Percentiles rank a stretch among this genome's conserved stretches.
Conservation (phyloP, 2,329 filamentous ascomycete species). For the Penicillium sp. region DNA sequence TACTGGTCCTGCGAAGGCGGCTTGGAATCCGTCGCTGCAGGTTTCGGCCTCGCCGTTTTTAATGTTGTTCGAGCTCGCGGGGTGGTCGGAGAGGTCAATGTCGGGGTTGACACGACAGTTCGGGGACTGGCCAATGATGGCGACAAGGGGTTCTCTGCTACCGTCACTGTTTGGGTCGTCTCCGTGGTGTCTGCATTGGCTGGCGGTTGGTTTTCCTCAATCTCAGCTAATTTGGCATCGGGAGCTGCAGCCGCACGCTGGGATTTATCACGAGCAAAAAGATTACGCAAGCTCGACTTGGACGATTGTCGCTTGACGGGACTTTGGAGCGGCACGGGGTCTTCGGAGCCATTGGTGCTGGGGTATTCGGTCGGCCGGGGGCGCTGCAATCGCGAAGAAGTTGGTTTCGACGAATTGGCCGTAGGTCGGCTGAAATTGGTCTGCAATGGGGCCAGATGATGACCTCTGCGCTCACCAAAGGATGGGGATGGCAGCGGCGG, state of each 20-base stretch:
- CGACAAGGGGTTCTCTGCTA: constrained; percentile 33
- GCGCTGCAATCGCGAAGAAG: constrained; percentile 37
- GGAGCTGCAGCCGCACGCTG: constrained; percentile 30
- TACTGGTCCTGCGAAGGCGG: constrained; percentile 34
- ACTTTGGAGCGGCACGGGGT: constrained; percentile 41
- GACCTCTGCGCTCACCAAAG: constrained; percentile 47
- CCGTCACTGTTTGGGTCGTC: constrained; percentile 22
- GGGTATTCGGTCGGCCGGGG: constrained; percentile 42
- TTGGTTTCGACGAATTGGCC: constrained; percentile 21
- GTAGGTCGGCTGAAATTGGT: constrained; percentile 45
- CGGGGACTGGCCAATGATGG: constrained; percentile 36
- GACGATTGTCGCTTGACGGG: constrained; percentile 44
- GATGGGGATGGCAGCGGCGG: constrained; percentile 30
- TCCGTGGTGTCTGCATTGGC: constrained; percentile 1
- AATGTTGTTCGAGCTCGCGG: constrained; percentile 28
- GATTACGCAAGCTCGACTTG: constrained; percentile 44
- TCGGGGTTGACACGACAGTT: constrained; percentile 36
- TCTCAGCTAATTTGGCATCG: constrained; percentile 40
- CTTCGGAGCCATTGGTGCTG: constrained; percentile 34
- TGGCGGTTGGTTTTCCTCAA: constrained; percentile 38
- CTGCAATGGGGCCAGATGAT: constrained; percentile 44
- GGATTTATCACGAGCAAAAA: constrained; percentile 47
- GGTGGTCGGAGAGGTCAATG: constrained; percentile 34
- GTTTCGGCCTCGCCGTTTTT: constrained; percentile 31
- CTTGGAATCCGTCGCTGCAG: constrained; percentile 34